Evolutionary conservation across 805 yeast genomes (phyloP).

Genomic region (Pichia cephalocereana): DNA sequence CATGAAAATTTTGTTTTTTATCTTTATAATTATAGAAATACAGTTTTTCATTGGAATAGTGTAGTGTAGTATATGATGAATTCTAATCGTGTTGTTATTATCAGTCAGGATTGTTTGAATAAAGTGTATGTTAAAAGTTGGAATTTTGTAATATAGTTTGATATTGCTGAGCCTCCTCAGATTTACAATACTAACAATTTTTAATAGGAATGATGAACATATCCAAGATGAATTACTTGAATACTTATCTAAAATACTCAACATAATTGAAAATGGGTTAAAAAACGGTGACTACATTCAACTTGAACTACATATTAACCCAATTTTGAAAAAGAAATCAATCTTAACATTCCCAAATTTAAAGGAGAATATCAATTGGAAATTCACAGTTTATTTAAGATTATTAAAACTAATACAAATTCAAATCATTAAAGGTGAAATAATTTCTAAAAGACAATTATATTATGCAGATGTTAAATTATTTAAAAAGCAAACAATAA

Average conservation of each 20-base stretch:
- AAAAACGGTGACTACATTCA: slow-evolving; percentile 18
- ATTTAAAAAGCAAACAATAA: slow-evolving; percentile 35
- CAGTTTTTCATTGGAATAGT: too few relatives aligned
- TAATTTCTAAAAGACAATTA: slow-evolving; percentile 44
- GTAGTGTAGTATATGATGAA: too few relatives aligned
- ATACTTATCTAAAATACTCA: slow-evolving; percentile 9
- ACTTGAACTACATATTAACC: slow-evolving; percentile 10
- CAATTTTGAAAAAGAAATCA: slow-evolving; percentile 3
- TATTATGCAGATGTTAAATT: slow-evolving; percentile 49
- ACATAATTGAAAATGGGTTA: slow-evolving; percentile 21
- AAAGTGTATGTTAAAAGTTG: not conserved
- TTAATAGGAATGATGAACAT: not conserved
- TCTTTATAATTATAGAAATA: too few relatives aligned
- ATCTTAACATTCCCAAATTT: slow-evolving; percentile 15
- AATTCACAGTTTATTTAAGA: slow-evolving; percentile 18
- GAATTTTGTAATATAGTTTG: too few relatives aligned
- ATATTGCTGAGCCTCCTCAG: not conserved
- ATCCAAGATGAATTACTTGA: slow-evolving; percentile 5
- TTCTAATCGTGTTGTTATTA: not conserved
- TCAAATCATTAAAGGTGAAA: slow-evolving; percentile 5
- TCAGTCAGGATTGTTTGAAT: not conserved
- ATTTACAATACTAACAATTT: too few relatives aligned
- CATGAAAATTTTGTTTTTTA: too few relatives aligned
- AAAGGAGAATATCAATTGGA: slow-evolving; percentile 8
- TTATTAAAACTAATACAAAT: slow-evolving; percentile 14